Percentiles rank a stretch among this genome's conserved stretches.
Conservation (phyloP, 345 rosid genomes). For the Salix purpurea region DNA sequence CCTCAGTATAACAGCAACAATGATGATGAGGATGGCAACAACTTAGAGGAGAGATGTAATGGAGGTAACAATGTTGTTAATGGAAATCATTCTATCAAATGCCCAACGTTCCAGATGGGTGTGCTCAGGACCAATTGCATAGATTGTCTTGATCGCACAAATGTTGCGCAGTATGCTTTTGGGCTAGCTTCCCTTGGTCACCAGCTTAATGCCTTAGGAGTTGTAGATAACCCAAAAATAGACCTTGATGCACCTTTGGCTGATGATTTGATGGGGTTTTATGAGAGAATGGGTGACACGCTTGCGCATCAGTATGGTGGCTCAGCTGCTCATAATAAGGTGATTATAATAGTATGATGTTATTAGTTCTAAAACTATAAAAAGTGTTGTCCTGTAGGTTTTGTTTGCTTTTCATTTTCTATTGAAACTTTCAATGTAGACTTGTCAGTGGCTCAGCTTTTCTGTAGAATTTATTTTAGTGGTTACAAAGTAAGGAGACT, state of each 20-base stretch:
- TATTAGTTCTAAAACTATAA: background rate
- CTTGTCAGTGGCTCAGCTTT: background rate
- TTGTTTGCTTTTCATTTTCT: background rate
- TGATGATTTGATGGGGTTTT: slow-evolving; percentile 74
- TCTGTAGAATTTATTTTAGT: background rate
- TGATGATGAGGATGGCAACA: slow-evolving; percentile 42
- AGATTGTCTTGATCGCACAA: slow-evolving; percentile 98
- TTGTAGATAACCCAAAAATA: slow-evolving; percentile 55
- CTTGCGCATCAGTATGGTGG: slow-evolving; percentile 89
- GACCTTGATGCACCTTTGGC: slow-evolving; percentile 84
- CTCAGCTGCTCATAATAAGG: slow-evolving; percentile 90
- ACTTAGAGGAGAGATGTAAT: slow-evolving; percentile 38
- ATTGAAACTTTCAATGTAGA: background rate
- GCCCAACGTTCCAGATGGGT: slow-evolving; percentile 67
- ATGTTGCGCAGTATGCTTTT: slow-evolving; percentile 96
- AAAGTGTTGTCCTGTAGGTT: background rate
- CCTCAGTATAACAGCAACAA: slow-evolving; percentile 37
- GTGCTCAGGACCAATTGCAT: slow-evolving; percentile 97
- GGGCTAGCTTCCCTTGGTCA: slow-evolving; percentile 93
- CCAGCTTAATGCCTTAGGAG: slow-evolving; percentile 81
- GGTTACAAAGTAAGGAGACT: background rate
- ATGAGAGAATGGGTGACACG: slow-evolving; percentile 87
- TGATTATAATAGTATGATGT: slow-evolving; percentile 3
- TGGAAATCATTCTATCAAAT: slow-evolving; percentile 49
- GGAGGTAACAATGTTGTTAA: slow-evolving; percentile 39